These are phyloP conservation scores for Quercus gilva DNA, from an alignment of 306 rosid genomes.

Conservation along the genomic window DNA sequence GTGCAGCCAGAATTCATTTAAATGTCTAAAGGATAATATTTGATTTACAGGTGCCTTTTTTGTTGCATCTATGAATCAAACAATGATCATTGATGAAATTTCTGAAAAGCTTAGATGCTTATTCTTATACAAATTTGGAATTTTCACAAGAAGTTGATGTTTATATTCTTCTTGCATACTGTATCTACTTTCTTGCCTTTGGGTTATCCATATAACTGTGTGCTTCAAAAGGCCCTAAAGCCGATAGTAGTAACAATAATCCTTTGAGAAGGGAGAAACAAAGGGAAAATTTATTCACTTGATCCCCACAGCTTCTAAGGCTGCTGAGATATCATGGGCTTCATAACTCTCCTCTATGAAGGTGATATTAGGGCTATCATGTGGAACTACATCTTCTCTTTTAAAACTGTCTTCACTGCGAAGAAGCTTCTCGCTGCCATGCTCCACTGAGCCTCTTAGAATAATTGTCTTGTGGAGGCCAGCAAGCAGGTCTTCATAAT, in stretches of 20 bases:
- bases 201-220: conserved; percentile 9
- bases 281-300: conserved; percentile 10
- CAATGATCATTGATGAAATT: not conserved
- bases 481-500: conserved; percentile 58
- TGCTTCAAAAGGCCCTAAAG: not conserved
- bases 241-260: not conserved
- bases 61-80: conserved; percentile 13
- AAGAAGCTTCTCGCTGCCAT: conserved; percentile 64
- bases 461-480: conserved; percentile 72
- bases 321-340: conserved; percentile 45
- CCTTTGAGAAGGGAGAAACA: not conserved
- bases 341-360: conserved; percentile 37
- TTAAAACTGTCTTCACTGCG: conserved; percentile 47
- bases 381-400: conserved; percentile 51
- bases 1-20: not conserved
- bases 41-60: not conserved
- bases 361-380: conserved; percentile 55
- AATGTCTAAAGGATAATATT: not conserved
- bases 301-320: conserved; percentile 47
- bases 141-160: conserved; percentile 10
- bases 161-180: conserved; percentile 6
- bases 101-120: not conserved
- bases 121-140: not conserved
- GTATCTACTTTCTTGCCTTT: conserved; percentile 8
- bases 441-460: conserved; percentile 49